Base-by-base conservation (phyloP, 192 early-diverging fungal species). In the Allomyces macrogynus region DNA sequence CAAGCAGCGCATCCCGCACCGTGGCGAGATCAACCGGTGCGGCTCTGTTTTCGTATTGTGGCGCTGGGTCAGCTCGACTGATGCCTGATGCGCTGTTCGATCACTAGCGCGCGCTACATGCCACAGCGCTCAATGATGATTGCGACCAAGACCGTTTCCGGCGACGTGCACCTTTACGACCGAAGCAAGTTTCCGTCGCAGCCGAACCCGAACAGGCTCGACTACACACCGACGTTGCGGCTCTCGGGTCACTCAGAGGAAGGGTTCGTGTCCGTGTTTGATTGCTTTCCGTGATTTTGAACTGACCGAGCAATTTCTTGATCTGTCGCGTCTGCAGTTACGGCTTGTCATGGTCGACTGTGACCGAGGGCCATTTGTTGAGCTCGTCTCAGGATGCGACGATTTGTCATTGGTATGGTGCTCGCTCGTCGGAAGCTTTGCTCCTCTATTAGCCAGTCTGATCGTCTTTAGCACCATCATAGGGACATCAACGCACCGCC, bases 101-200 rank as follows among this genome's bases (percentile, higher is more conserved):
- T 40, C 32, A 40, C 7, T 8, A 40, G 95, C 65, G 93, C 91
- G 20, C 83, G 95, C 60, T 99, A 99, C 72, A 94, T 95, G 88
- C 90, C 89, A 43, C 83, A 87, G 70, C 91, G 96, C 70, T 87
- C 91, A 11, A 86, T 94, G 69, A 88, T 99, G 61, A 94, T 99
- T 70, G 95, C 93, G 14, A 94, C 93, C 9, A 92, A 95, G 67
- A 87, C 93, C 10, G 80, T 86, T 20, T 71, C 75, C 61, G 95
- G 95, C 12, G 90, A 91, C 23, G 87, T 99, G 43, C 95, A 89
- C 74, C 81, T 99, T 64, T 99, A 96, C 78, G 93, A 96, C 72
- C 84, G 92, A 60, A 91, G 93, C 42, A 85, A 85, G 14, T 89
- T 92, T 73, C 84, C 89, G 61, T 86, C 81, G 43, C 82, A 77